phyloP scores from a whole-genome alignment of 75 land plant species.

The Picea glauca region DNA sequence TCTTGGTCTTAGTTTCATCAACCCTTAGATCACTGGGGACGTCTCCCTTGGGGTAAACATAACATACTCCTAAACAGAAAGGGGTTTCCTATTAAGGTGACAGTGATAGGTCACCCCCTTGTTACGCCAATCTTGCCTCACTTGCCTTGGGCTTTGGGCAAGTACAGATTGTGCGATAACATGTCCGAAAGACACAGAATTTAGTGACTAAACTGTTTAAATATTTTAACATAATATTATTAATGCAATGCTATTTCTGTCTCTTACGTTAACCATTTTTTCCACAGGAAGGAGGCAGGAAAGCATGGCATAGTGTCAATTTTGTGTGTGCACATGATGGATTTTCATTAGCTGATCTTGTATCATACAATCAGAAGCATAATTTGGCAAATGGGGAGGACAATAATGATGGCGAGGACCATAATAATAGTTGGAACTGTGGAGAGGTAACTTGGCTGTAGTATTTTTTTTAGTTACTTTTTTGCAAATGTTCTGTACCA shows the following conservation, averaged over 20 bases:
- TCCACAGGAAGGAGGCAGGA: conserved; percentile 88
- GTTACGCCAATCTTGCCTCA: too few relatives aligned
- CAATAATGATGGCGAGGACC: conserved; percentile 93
- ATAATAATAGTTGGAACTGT: conserved; percentile 99
- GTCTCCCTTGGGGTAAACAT: too few relatives aligned
- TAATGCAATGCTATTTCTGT: not conserved
- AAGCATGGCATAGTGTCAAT: conserved; percentile 96
- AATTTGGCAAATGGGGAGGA: conserved; percentile 90
- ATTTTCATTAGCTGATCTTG: conserved; percentile 88
- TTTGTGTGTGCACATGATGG: conserved; percentile 99
- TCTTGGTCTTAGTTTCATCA: too few relatives aligned
- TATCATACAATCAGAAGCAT: conserved; percentile 80
- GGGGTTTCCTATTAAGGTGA: too few relatives aligned
- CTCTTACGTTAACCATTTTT: not conserved
- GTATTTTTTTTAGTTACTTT: not conserved
- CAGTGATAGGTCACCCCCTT: too few relatives aligned
- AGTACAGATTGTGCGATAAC: too few relatives aligned
- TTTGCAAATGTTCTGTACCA: not conserved
- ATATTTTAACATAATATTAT: not conserved
- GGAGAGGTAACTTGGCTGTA: conserved; percentile 65
- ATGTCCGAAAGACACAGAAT: too few relatives aligned
- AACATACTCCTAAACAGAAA: too few relatives aligned
- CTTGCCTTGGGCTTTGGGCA: too few relatives aligned
- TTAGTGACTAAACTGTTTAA: not conserved
- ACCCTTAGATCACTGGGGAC: too few relatives aligned